Evolutionary conservation across 495 filamentous ascomycete genomes (phyloP).

Genomic region (Penicillium lagena): DNA sequence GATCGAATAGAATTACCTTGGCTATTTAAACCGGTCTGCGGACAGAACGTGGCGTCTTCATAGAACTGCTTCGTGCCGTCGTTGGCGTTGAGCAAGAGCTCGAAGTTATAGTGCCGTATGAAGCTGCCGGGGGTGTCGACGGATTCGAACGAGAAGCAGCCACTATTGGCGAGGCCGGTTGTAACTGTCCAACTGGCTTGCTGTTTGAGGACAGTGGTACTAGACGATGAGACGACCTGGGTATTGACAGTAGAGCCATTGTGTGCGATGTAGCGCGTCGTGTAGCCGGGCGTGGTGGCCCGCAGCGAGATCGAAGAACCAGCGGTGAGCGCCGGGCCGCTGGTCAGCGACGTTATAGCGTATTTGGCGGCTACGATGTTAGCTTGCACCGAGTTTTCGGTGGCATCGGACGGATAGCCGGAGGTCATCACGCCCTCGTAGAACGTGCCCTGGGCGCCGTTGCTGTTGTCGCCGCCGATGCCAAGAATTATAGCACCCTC

Average conservation of each 20-base stretch:
- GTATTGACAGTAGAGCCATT: conserved; percentile 40
- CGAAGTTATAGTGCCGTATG: conserved; percentile 46
- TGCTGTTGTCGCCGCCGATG: conserved; percentile 53
- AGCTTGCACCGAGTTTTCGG: conserved; percentile 50
- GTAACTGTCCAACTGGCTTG: conserved; percentile 50
- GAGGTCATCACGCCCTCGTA: conserved; percentile 57
- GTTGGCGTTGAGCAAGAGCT: conserved; percentile 35
- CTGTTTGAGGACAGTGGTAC: conserved; percentile 35
- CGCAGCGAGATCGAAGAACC: conserved; percentile 44
- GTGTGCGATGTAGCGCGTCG: conserved; percentile 45
- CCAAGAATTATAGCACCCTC: conserved; percentile 57
- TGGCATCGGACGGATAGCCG: conserved; percentile 50
- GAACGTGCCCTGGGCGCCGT: conserved; percentile 50
- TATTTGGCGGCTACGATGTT: conserved; percentile 53
- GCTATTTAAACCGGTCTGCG: conserved; percentile 38
- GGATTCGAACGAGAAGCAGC: conserved; percentile 52
- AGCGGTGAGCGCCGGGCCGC: conserved; percentile 39
- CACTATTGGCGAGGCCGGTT: conserved; percentile 45
- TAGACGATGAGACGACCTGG: conserved; percentile 46
- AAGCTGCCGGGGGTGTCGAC: conserved; percentile 47
- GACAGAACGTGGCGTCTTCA: conserved; percentile 53
- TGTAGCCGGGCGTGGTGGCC: conserved; percentile 44
- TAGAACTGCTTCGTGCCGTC: conserved; percentile 46
- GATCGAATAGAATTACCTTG: conserved; percentile 42
- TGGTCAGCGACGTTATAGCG: conserved; percentile 37